These are phyloP conservation scores for Coemansia javaensis DNA, from an alignment of 192 early-diverging fungal species.

Conservation along the genomic window DNA sequence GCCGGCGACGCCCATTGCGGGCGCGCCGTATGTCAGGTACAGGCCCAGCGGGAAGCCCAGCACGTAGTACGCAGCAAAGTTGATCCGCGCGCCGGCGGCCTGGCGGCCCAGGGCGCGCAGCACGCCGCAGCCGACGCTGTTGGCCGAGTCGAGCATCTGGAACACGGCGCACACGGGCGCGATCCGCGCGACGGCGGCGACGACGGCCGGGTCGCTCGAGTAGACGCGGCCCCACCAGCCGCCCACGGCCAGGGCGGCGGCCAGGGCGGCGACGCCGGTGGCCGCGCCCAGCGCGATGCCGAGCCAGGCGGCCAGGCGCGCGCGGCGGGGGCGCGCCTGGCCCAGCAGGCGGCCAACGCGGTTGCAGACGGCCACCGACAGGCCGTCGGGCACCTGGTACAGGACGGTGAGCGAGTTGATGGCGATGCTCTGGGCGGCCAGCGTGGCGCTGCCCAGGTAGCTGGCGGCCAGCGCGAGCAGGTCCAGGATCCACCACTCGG, in stretches of 20 bases:
- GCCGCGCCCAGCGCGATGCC: conserved; percentile 17
- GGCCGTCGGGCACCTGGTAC: conserved; percentile 54
- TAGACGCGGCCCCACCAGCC: conserved; percentile 55
- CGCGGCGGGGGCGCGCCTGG: conserved; percentile 33
- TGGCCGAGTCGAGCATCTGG: conserved; percentile 60
- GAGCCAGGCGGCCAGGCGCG: conserved; percentile 29
- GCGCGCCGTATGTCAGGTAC: conserved; percentile 47
- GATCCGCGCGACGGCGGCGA: conserved; percentile 63
- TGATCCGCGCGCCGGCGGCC: conserved; percentile 52
- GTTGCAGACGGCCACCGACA: conserved; percentile 54
- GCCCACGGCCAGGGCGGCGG: conserved; percentile 18
- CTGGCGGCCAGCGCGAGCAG: conserved; percentile 48
- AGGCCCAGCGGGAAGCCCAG: conserved; percentile 57
- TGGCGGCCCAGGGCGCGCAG: conserved; percentile 56
- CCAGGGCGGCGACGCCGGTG: conserved; percentile 17
- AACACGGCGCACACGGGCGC: conserved; percentile 77
- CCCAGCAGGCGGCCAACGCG: conserved; percentile 55
- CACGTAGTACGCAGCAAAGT: conserved; percentile 54
- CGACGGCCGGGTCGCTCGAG: conserved; percentile 64
- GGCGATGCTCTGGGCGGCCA: conserved; percentile 57
- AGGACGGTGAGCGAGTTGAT: conserved; percentile 52
- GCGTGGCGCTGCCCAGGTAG: conserved; percentile 55
- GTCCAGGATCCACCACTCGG: conserved; percentile 59
- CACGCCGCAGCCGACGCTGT: conserved; percentile 57
- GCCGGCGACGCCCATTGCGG: conserved; percentile 35